Percentiles rank a stretch among this genome's conserved stretches.
Conservation (phyloP, 2,329 filamentous ascomycete species). For the Aschersonia sp. region DNA sequence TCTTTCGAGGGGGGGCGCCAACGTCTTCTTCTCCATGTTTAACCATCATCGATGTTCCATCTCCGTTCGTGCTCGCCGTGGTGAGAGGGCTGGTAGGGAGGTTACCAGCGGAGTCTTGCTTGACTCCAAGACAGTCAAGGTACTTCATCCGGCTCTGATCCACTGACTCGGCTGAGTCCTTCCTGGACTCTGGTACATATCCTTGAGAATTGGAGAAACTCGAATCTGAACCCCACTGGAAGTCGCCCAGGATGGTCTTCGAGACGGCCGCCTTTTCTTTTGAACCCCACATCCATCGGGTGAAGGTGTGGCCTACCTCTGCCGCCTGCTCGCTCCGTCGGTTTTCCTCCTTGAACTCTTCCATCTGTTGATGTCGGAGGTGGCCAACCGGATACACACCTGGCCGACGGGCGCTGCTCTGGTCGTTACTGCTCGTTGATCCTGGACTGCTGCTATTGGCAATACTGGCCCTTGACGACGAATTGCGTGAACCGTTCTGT, state of each 20-base stretch:
- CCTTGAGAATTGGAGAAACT: conserved; percentile 42
- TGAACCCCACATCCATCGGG: conserved; percentile 25
- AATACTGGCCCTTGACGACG: conserved; percentile 2
- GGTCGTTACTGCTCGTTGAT: conserved; percentile 10
- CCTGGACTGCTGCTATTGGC: conserved; percentile 6
- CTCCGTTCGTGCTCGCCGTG: conserved; percentile 5
- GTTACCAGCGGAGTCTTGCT: conserved; percentile 44
- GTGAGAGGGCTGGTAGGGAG: conserved; percentile 38
- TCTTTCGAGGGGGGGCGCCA: conserved; percentile 32
- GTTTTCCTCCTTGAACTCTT: conserved; percentile 26
- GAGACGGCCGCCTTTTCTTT: conserved; percentile 14
- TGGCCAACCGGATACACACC: conserved; percentile 23
- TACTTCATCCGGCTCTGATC: conserved; percentile 39
- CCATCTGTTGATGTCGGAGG: conserved; percentile 25
- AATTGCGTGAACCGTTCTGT: conserved; percentile 22
- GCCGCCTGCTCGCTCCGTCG: conserved; percentile 15
- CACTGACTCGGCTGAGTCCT: conserved; percentile 43
- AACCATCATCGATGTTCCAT: conserved; percentile 10
- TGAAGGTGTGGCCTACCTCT: conserved; percentile 22
- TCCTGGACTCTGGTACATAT: conserved; percentile 42
- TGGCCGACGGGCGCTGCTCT: conserved; percentile 10
- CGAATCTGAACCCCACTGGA: conserved; percentile 57
- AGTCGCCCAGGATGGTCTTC: conserved; percentile 25
- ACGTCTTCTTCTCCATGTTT: conserved; percentile 20
- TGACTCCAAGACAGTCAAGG: conserved; percentile 42